Conservation (phyloP, 331 rosid genomes). For the Acacia pycnantha region DNA sequence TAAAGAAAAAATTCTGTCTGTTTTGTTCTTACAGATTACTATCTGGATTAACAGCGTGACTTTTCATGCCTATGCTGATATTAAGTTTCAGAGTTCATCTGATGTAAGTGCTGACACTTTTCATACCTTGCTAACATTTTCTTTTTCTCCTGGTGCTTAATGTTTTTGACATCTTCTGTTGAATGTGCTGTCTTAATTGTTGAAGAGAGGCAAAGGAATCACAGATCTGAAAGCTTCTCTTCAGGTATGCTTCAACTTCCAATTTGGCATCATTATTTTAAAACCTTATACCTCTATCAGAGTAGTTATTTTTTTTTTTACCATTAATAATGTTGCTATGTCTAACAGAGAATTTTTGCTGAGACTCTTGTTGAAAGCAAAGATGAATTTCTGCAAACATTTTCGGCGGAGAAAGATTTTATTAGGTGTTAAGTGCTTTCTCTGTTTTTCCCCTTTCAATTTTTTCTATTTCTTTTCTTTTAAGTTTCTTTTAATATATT, state of each 20-base stretch:
- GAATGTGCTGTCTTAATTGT: constrained; percentile 29
- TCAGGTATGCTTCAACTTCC: constrained; percentile 50
- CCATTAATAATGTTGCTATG: background rate
- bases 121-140: background rate
- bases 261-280: background rate
- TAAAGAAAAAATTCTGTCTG: background rate
- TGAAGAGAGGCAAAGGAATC: constrained; percentile 88
- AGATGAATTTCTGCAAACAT: constrained; percentile 74
- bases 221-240: constrained; percentile 81
- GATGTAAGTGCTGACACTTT: constrained; percentile 61
- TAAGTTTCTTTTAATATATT: background rate
- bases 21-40: constrained; percentile 57
- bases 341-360: constrained; percentile 74
- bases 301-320: background rate
- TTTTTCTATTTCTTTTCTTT: background rate
- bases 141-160: background rate
- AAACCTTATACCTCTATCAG: constrained; percentile 6
- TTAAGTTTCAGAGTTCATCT: constrained; percentile 55
- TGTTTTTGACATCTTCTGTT: constrained; percentile 24
- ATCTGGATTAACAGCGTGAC: constrained; percentile 82
- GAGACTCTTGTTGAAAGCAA: constrained; percentile 78
- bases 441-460: background rate
- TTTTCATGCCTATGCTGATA: constrained; percentile 77
- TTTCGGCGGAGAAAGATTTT: constrained; percentile 50
- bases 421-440: constrained; percentile 50